Evolutionary conservation across 108 stramenopile species (phyloP).

Genomic region (Discostella pseudostelligera): DNA sequence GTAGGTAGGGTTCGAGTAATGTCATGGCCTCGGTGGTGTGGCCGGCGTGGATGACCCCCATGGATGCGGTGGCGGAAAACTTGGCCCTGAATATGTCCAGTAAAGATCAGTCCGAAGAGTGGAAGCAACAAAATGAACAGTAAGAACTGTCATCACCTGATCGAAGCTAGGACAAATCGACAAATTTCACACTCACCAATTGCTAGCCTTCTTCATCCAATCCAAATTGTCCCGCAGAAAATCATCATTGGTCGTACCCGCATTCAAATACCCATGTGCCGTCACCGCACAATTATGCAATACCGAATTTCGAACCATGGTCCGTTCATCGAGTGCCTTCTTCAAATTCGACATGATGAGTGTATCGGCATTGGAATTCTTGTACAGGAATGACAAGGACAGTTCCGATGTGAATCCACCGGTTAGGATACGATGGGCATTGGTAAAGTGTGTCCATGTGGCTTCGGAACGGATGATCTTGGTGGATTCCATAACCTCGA

Average conservation of each 20-base stretch:
- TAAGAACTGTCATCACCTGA: background rate
- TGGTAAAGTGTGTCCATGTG: conserved; percentile 28
- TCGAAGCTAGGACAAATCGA: conserved; percentile 4
- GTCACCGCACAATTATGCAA: conserved; percentile 95
- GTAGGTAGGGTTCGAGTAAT: conserved; percentile 96
- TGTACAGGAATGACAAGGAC: conserved; percentile 87
- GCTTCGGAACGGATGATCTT: conserved; percentile 13
- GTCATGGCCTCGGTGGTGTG: conserved; percentile 96
- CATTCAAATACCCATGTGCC: conserved; percentile 90
- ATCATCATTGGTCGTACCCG: conserved; percentile 94
- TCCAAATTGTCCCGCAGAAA: conserved; percentile 97
- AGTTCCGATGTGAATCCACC: conserved; percentile 87
- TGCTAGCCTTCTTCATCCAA: conserved; percentile 98
- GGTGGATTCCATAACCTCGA: conserved; percentile 13
- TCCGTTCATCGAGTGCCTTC: conserved; percentile 83
- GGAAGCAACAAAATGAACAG: conserved; percentile 15
- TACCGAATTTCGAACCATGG: conserved; percentile 73
- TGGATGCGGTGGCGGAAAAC: conserved; percentile 95
- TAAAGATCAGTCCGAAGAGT: background rate
- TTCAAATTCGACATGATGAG: conserved; percentile 88
- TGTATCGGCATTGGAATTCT: conserved; percentile 78
- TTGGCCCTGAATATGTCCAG: conserved; percentile 76
- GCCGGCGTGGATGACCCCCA: conserved; percentile 97
- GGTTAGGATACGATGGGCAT: conserved; percentile 60
- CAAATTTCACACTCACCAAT: conserved; percentile 80